Evolutionary conservation across 169 alveolate genomes (phyloP).

Genomic region (Plasmodium blacklocki): DNA sequence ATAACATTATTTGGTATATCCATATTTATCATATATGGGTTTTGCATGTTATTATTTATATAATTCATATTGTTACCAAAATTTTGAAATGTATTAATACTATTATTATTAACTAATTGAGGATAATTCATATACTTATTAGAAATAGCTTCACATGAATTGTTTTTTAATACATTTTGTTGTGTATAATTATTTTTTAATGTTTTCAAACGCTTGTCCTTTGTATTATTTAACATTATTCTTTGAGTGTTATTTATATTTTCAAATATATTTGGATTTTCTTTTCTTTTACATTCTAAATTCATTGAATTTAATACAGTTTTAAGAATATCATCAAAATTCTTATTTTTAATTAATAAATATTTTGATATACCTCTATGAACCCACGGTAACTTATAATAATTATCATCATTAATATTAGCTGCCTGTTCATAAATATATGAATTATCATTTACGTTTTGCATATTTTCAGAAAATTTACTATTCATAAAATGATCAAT

Average conservation of each 20-base stretch:
- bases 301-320: conserved; percentile 69
- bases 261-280: conserved; percentile 15
- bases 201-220: conserved; percentile 21
- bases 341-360: conserved; percentile 57
- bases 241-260: conserved; percentile 31
- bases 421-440: conserved; percentile 73
- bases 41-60: conserved; percentile 25
- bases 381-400: conserved; percentile 75
- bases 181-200: conserved; percentile 17
- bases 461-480: conserved; percentile 48
- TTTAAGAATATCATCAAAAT: conserved; percentile 73
- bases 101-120: conserved; percentile 17
- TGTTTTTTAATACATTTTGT: conserved; percentile 27
- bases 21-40: conserved; percentile 19
- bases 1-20: conserved; percentile 41
- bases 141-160: conserved; percentile 27
- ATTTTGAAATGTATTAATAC: conserved; percentile 13
- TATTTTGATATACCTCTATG: conserved; percentile 75
- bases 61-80: conserved; percentile 51
- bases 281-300: conserved; percentile 52
- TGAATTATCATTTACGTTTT: conserved; percentile 36
- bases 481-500: conserved; percentile 76
- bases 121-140: conserved; percentile 65
- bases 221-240: conserved; percentile 9
- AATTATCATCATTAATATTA: conserved; percentile 71